phyloP scores from a whole-genome alignment of 1,284 basidiomycete genomes.

The Ustilago esculenta region DNA sequence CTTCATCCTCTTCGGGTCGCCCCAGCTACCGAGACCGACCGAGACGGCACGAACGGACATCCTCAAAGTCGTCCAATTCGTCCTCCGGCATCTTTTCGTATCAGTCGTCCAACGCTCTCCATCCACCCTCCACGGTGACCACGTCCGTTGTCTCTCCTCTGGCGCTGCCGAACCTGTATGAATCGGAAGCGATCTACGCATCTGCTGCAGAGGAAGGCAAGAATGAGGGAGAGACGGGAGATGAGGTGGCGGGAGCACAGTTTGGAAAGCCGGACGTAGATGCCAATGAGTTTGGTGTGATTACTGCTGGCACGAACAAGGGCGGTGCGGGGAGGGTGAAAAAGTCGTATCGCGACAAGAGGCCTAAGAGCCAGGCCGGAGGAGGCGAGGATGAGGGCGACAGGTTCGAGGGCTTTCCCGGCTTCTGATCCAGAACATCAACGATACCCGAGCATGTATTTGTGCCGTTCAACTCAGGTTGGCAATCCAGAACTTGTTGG shows the following conservation, averaged over 20 bases:
- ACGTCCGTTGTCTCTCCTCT: slow-evolving; percentile 10
- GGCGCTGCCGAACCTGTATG: slow-evolving; percentile 35
- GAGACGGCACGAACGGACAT: slow-evolving; percentile 48
- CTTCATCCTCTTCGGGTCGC: slow-evolving; percentile 16
- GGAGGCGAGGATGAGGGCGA: slow-evolving; percentile 1
- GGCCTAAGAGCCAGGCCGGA: slow-evolving; percentile 1
- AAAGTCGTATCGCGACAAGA: slow-evolving; percentile 35
- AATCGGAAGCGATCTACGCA: slow-evolving; percentile 23
- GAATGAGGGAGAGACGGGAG: background rate
- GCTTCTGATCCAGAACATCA: too few relatives aligned
- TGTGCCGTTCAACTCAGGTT: too few relatives aligned
- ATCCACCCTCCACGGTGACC: slow-evolving; percentile 12
- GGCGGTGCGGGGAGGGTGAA: slow-evolving; percentile 31
- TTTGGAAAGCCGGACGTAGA: slow-evolving; percentile 26
- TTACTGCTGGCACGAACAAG: slow-evolving; percentile 26
- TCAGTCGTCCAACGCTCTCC: slow-evolving; percentile 10
- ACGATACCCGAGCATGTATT: too few relatives aligned
- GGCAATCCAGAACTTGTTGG: background rate
- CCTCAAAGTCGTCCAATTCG: slow-evolving; percentile 33
- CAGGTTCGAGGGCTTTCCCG: slow-evolving; percentile 40
- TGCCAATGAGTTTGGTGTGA: slow-evolving; percentile 38
- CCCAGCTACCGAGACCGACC: slow-evolving; percentile 49
- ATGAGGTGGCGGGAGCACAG: slow-evolving; percentile 2
- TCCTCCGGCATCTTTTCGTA: slow-evolving; percentile 31
- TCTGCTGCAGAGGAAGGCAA: background rate